Percentiles rank a stretch among this genome's conserved stretches.
Evolutionary conservation across 495 filamentous ascomycete genomes (phyloP).

Genomic region (Aspergillus egyptiacus): DNA sequence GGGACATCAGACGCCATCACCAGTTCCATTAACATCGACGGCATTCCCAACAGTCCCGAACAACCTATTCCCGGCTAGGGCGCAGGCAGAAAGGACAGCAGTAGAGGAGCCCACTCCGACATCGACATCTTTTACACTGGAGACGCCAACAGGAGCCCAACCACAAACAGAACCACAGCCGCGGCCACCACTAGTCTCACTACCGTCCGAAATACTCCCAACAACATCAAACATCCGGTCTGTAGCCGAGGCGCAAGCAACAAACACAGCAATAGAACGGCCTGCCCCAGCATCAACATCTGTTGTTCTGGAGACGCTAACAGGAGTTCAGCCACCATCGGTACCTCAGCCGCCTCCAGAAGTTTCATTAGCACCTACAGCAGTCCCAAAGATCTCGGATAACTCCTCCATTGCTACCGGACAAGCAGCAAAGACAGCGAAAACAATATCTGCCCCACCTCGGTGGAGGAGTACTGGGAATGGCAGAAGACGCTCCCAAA

Average conservation of each 20-base stretch:
- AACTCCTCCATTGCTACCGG: neutral
- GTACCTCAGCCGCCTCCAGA: neutral
- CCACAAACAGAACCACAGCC: too few relatives aligned
- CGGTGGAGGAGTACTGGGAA: slow-evolving; percentile 12
- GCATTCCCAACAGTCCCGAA: too few relatives aligned
- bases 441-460: slow-evolving; percentile 7
- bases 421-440: slow-evolving; percentile 9
- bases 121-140: neutral
- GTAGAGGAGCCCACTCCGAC: too few relatives aligned
- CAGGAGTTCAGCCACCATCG: neutral
- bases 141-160: neutral
- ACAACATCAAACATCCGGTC: too few relatives aligned
- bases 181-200: too few relatives aligned
- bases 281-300: neutral
- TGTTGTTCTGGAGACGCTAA: neutral
- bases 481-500: slow-evolving; percentile 26
- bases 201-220: too few relatives aligned
- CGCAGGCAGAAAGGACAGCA: too few relatives aligned
- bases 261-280: too few relatives aligned
- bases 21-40: neutral
- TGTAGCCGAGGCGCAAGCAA: too few relatives aligned
- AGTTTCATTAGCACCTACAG: neutral
- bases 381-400: neutral
- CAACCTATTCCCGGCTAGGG: too few relatives aligned
- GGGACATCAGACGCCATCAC: neutral